phyloP scores from a whole-genome alignment of 2,329 filamentous ascomycete species.

The Parastagonospora nodorum region DNA sequence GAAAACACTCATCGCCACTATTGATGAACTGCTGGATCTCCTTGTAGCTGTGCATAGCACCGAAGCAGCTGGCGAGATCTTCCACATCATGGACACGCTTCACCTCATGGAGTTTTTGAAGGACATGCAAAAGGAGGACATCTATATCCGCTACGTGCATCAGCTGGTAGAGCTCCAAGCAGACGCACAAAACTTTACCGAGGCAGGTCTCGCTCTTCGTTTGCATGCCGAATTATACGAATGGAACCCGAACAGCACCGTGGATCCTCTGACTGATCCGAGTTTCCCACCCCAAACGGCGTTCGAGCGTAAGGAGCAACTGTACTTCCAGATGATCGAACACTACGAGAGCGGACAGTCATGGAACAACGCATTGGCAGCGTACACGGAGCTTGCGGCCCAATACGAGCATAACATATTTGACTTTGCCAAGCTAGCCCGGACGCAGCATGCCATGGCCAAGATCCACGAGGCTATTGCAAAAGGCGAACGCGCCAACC shows the following conservation, averaged over 20 bases:
- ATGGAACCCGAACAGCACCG: slow-evolving; percentile 76
- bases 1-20: slow-evolving; percentile 77
- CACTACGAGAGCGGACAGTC: slow-evolving; percentile 93
- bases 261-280: slow-evolving; percentile 72
- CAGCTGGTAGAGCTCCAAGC: slow-evolving; percentile 81
- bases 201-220: slow-evolving; percentile 85
- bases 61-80: slow-evolving; percentile 73
- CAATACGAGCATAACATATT: slow-evolving; percentile 91
- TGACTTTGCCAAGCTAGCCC: slow-evolving; percentile 89
- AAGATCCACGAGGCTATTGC: slow-evolving; percentile 88
- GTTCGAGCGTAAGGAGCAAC: slow-evolving; percentile 88
- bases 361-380: slow-evolving; percentile 85
- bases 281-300: slow-evolving; percentile 80
- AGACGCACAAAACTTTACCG: slow-evolving; percentile 76
- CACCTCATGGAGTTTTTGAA: slow-evolving; percentile 94
- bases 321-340: slow-evolving; percentile 95
- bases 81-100: slow-evolving; percentile 84
- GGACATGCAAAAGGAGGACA: slow-evolving; percentile 96
- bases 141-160: slow-evolving; percentile 94
- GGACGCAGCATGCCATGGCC: slow-evolving; percentile 87
- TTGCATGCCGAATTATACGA: slow-evolving; percentile 92
- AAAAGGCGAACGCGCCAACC: slow-evolving; percentile 76
- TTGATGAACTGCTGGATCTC: slow-evolving; percentile 89
- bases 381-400: slow-evolving; percentile 87
- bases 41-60: slow-evolving; percentile 86